A percentile compares a stretch with the other conserved stretches of the same genome.
Conservation (phyloP, 2,329 filamentous ascomycete species). For the Colletotrichum sp. region DNA sequence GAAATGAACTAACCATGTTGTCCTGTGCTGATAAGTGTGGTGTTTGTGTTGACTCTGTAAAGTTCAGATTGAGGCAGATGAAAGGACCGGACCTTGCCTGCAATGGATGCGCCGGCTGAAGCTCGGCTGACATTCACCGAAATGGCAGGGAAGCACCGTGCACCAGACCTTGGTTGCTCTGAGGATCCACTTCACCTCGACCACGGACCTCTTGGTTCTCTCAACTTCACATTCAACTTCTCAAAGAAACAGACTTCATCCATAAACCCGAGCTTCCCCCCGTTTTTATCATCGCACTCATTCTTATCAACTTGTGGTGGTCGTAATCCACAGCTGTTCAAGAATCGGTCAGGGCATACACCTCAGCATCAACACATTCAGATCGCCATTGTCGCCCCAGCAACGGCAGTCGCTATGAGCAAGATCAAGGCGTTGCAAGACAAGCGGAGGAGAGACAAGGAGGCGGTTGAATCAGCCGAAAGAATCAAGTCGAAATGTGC, state of each 20-base stretch:
- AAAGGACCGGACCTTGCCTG: neutral
- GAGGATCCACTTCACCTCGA: neutral
- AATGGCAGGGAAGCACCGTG: neutral
- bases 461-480: slow-evolving; percentile 40
- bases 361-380: neutral
- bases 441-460: slow-evolving; percentile 5
- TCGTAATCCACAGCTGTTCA: neutral
- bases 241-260: neutral
- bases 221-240: neutral
- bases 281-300: neutral
- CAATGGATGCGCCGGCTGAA: slow-evolving; percentile 20
- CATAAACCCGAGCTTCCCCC: neutral
- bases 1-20: slow-evolving; percentile 1
- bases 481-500: slow-evolving; percentile 48
- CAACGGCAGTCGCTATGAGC: neutral
- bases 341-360: neutral
- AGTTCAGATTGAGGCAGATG: neutral
- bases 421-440: neutral
- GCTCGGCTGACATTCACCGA: slow-evolving; percentile 1
- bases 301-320: neutral
- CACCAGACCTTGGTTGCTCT: neutral
- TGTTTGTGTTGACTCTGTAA: neutral
- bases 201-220: neutral
- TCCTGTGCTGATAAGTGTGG: neutral
- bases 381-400: neutral